Conservation (phyloP, 2,329 filamentous ascomycete species). For the Claviceps sp. region DNA sequence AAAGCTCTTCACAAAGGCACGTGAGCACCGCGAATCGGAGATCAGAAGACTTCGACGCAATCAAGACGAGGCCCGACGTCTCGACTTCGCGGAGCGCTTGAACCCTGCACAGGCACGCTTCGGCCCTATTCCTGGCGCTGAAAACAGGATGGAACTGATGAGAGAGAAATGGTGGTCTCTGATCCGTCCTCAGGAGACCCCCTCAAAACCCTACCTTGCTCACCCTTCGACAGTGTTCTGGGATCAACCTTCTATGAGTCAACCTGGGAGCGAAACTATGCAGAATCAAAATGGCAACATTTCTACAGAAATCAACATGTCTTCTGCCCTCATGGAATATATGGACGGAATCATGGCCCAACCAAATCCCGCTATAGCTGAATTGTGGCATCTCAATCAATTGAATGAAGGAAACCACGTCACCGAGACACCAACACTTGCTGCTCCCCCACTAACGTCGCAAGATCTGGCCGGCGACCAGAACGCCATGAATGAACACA, state of each 20-base stretch:
- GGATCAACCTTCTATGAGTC: conserved; percentile 1
- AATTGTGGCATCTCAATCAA: conserved; percentile 17
- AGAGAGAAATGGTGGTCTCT: conserved; percentile 38
- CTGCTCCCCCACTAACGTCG: not conserved
- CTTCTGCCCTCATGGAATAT: conserved; percentile 19
- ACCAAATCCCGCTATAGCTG: conserved; percentile 21
- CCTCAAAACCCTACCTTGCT: not conserved
- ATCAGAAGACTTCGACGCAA: conserved; percentile 34
- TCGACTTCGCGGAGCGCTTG: conserved; percentile 36
- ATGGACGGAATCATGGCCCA: conserved; percentile 25
- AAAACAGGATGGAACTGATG: conserved; percentile 30
- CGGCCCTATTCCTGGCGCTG: conserved; percentile 32
- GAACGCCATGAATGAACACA: conserved; percentile 10
- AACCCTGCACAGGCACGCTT: conserved; percentile 32
- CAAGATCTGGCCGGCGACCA: conserved; percentile 2
- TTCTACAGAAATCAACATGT: conserved; percentile 14
- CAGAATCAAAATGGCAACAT: conserved; percentile 6
- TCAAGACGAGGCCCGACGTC: conserved; percentile 31
- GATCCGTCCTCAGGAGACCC: conserved; percentile 22
- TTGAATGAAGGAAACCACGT: not conserved
- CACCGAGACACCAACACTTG: not conserved
- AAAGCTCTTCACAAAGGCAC: conserved; percentile 39
- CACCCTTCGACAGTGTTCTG: not conserved
- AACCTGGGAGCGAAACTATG: conserved; percentile 6
- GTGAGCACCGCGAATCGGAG: conserved; percentile 37